Conservation (phyloP, 148 eudicot species). For the Amaranthus palmeri region DNA sequence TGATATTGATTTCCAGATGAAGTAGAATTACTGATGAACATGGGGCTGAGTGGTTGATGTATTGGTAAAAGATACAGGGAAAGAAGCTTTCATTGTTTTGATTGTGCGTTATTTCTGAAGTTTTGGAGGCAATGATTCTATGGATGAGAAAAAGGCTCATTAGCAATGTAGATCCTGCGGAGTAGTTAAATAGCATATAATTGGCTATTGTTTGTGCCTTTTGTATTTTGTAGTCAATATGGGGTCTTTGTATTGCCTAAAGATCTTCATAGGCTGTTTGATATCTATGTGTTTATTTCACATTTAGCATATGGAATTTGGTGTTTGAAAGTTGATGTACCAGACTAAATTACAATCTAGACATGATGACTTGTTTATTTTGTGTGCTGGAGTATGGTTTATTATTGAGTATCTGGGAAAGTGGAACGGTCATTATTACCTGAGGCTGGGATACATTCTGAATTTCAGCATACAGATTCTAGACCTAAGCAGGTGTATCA, state of each 20-base stretch:
- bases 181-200: background rate
- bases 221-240: background rate
- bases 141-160: background rate
- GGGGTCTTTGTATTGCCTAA: background rate
- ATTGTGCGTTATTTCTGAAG: background rate
- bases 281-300: background rate
- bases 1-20: background rate
- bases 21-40: background rate
- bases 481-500: slow-evolving; percentile 23
- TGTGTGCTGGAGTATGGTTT: background rate
- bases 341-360: background rate
- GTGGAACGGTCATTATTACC: background rate
- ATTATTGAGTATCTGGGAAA: background rate
- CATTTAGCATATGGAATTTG: too few species aligned
- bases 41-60: background rate
- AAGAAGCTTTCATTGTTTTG: background rate
- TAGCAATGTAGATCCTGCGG: background rate
- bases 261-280: background rate
- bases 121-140: background rate
- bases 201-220: background rate
- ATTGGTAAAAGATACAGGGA: background rate
- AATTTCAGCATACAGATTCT: slow-evolving; percentile 17
- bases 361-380: background rate
- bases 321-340: too few species aligned
- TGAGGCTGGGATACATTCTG: too few species aligned